phyloP scores from a whole-genome alignment of 305 asterid genomes.

The Andrographis paniculata region DNA sequence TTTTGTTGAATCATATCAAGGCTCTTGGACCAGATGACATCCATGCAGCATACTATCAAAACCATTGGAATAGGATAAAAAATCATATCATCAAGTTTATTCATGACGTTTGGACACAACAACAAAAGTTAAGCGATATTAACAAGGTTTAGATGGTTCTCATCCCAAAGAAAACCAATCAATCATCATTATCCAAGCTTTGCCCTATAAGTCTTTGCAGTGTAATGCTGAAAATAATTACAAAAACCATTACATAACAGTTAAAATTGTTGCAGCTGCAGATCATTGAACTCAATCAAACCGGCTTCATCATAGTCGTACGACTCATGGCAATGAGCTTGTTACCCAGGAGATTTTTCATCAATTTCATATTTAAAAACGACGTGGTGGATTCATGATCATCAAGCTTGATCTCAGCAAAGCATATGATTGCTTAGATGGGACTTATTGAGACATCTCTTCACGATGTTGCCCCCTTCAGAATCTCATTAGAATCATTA shows the following conservation, averaged over 20 bases:
- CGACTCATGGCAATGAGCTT: not conserved
- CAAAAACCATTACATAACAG: not conserved
- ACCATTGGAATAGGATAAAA: not conserved
- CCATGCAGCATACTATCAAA: not conserved
- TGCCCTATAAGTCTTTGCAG: not conserved
- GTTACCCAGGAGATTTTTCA: not conserved
- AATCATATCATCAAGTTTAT: not conserved
- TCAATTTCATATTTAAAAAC: not conserved
- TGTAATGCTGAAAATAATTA: not conserved
- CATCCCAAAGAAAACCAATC: not conserved
- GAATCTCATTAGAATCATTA: not conserved
- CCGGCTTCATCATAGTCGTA: not conserved
- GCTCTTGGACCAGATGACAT: not conserved
- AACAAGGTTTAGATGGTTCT: not conserved
- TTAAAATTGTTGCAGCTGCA: not conserved
- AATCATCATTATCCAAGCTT: not conserved
- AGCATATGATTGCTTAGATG: not conserved
- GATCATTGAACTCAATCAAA: not conserved
- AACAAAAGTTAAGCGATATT: no score
- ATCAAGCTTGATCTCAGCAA: not conserved
- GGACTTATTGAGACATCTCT: not conserved
- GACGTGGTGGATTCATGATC: not conserved
- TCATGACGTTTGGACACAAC: not conserved
- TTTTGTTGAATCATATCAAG: not conserved
- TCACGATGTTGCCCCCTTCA: not conserved